Conservation (phyloP, 805 yeast species). For the Millerozyma miso region DNA sequence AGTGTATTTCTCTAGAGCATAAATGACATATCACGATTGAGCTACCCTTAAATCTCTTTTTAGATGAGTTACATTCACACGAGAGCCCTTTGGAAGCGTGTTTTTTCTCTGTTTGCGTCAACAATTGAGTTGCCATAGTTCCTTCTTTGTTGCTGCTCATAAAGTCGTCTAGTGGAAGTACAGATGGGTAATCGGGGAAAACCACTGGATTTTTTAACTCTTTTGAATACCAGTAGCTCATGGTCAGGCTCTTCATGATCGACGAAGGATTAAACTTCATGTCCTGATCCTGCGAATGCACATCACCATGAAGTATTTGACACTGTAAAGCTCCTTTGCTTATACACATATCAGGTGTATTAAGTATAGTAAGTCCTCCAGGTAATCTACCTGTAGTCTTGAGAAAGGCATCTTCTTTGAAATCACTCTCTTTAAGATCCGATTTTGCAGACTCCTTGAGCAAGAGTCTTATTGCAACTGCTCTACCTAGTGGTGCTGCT, state of each 20-base stretch:
- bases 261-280: background rate
- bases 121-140: background rate
- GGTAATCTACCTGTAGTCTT: slow-evolving; percentile 30
- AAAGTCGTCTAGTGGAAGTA: background rate
- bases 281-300: background rate
- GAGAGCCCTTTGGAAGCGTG: background rate
- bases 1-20: slow-evolving; percentile 29
- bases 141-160: background rate
- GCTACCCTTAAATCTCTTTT: slow-evolving; percentile 5
- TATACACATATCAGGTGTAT: background rate
- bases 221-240: background rate
- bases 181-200: background rate
- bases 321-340: background rate
- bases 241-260: background rate
- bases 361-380: background rate
- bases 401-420: slow-evolving; percentile 39
- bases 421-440: slow-evolving; percentile 46
- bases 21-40: slow-evolving; percentile 17
- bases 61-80: slow-evolving; percentile 25
- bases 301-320: background rate
- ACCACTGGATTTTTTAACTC: background rate
- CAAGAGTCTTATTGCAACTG: slow-evolving; percentile 44
- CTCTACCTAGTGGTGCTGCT: slow-evolving; percentile 45
- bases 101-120: background rate
- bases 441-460: slow-evolving; percentile 46